These are phyloP conservation scores for Chaetothyriales sp. DNA, from an alignment of 2,329 filamentous ascomycete genomes.

Conservation along the genomic window DNA sequence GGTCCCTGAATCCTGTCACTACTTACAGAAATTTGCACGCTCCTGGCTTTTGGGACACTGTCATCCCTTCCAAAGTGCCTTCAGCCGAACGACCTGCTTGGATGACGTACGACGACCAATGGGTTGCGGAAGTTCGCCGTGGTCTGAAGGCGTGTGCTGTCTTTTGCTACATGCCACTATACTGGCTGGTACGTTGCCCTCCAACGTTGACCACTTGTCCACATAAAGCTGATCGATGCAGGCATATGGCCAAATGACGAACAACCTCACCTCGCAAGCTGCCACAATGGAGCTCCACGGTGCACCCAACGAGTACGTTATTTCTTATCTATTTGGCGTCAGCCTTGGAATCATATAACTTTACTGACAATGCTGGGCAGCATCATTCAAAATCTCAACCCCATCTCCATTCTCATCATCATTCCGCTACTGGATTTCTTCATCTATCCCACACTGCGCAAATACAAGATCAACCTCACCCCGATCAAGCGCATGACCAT, in stretches of 20 bases:
- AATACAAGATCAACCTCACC: constrained; percentile 35
- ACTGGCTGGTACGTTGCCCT: constrained; percentile 34
- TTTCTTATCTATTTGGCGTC: background rate
- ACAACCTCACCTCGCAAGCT: constrained; percentile 43
- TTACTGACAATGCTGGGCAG: background rate
- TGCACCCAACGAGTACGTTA: constrained; percentile 36
- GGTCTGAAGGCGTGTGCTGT: constrained; percentile 57
- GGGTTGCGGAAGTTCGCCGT: constrained; percentile 65
- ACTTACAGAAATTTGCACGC: constrained; percentile 44
- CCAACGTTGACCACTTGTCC: background rate
- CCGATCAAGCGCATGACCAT: constrained; percentile 41
- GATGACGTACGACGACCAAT: constrained; percentile 75
- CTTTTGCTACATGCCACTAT: constrained; percentile 47
- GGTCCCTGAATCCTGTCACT: constrained; percentile 46
- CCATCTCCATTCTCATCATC: constrained; percentile 15
- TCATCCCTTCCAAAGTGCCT: constrained; percentile 52
- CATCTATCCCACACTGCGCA: constrained; percentile 39
- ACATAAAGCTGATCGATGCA: constrained; percentile 7
- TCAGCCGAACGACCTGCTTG: constrained; percentile 46
- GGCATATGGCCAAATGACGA: constrained; percentile 41
- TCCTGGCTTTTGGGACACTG: constrained; percentile 52
- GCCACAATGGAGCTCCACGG: constrained; percentile 40
- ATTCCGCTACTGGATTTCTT: constrained; percentile 41
- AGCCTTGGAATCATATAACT: background rate
- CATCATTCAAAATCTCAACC: constrained; percentile 1